Evolutionary conservation across 1,139 yeast species (phyloP).

Genomic region (Protomyces arabidopsidicola): DNA sequence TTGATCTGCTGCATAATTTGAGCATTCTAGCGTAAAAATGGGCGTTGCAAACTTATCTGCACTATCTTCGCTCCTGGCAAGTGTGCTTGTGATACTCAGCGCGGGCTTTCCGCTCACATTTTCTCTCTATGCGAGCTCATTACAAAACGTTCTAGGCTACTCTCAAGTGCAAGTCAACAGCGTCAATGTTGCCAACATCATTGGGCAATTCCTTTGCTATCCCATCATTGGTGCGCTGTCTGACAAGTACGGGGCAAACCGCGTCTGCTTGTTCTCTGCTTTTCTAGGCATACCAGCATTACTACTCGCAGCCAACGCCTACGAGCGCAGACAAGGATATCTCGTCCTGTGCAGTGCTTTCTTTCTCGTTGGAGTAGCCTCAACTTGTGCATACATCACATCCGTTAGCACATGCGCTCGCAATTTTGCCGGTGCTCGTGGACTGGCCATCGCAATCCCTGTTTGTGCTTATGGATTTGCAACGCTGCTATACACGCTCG

Average conservation of each 20-base stretch:
- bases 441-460: constrained; percentile 17
- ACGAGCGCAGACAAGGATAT: constrained; percentile 2
- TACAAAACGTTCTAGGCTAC: constrained; percentile 10
- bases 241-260: constrained; percentile 18
- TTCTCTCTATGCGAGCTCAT: constrained; percentile 10
- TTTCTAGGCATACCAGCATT: constrained; percentile 6
- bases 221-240: constrained; percentile 13
- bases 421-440: constrained; percentile 1
- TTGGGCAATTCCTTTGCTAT: constrained; percentile 17
- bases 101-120: constrained; percentile 23
- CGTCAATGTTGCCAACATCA: constrained; percentile 18
- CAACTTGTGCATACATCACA: constrained; percentile 19
- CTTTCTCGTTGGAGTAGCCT: constrained; percentile 9
- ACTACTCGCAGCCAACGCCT: constrained; percentile 12
- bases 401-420: constrained; percentile 11
- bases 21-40: not conserved
- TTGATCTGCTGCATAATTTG: no score
- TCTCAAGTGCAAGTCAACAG: constrained; percentile 12
- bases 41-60: not conserved
- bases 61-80: not conserved
- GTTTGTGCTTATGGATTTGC: constrained; percentile 18
- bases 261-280: constrained; percentile 7
- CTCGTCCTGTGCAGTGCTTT: not conserved
- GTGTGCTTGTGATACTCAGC: constrained; percentile 10
- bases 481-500: constrained; percentile 9